phyloP scores from a whole-genome alignment of 2,329 filamentous ascomycete genomes.

The Trichoderma atrobrunneum region DNA sequence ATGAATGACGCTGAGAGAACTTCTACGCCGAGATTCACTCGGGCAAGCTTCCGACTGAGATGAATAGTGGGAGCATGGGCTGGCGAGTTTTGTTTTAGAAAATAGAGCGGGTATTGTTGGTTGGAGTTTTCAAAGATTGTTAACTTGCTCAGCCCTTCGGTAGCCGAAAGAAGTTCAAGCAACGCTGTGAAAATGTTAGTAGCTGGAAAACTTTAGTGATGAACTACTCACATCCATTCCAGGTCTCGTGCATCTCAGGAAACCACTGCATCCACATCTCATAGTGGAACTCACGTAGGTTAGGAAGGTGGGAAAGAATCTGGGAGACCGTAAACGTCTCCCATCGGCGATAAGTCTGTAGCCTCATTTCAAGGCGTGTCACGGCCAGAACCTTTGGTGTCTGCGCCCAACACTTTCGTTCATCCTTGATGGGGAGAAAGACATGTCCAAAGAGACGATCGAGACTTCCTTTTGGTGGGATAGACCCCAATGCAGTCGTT shows the following conservation, averaged over 20 bases:
- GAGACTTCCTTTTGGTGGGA: neutral
- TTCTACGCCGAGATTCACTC: slow-evolving; percentile 30
- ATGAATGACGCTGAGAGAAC: slow-evolving; percentile 34
- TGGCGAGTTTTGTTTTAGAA: slow-evolving; percentile 17
- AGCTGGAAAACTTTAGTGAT: neutral
- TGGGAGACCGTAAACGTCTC: slow-evolving; percentile 30
- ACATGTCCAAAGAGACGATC: slow-evolving; percentile 7
- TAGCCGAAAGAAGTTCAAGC: slow-evolving; percentile 29
- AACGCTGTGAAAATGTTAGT: slow-evolving; percentile 22
- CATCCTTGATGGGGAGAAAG: neutral
- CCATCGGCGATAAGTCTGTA: slow-evolving; percentile 38
- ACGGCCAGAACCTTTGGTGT: slow-evolving; percentile 1
- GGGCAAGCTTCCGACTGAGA: slow-evolving; percentile 30
- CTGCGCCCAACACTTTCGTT: slow-evolving; percentile 4
- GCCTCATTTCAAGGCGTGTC: slow-evolving; percentile 19
- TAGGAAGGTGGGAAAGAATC: slow-evolving; percentile 36
- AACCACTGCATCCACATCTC: slow-evolving; percentile 39
- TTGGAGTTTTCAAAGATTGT: slow-evolving; percentile 38
- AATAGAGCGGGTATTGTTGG: slow-evolving; percentile 27
- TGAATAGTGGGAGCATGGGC: slow-evolving; percentile 22
- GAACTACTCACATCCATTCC: slow-evolving; percentile 15
- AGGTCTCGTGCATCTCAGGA: slow-evolving; percentile 33
- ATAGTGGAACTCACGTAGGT: slow-evolving; percentile 37
- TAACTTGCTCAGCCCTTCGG: slow-evolving; percentile 28
- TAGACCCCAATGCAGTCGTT: neutral